Evolutionary conservation across 2,329 filamentous ascomycete species (phyloP).

Genomic region (Aureobasidium uvarum): DNA sequence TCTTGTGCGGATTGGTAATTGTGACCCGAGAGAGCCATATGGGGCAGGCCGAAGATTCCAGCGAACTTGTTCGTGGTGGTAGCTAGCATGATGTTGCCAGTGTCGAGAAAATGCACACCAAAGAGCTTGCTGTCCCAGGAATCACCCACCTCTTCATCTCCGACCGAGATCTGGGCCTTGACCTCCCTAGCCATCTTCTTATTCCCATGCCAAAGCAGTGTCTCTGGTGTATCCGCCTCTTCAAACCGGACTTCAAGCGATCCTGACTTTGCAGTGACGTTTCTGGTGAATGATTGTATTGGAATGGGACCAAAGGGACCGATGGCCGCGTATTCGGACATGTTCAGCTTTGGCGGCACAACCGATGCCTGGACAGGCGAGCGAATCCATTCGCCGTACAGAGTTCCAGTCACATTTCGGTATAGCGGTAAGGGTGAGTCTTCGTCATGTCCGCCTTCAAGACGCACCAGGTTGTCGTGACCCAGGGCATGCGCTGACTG

Average conservation of each 20-base stretch:
- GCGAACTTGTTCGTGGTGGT: constrained; percentile 90
- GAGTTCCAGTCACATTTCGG: constrained; percentile 72
- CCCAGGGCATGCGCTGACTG: constrained; percentile 49
- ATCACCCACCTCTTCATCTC: constrained; percentile 68
- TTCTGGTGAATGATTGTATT: constrained; percentile 65
- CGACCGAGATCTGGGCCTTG: constrained; percentile 66
- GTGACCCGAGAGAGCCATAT: constrained; percentile 64
- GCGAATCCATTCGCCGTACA: constrained; percentile 73
- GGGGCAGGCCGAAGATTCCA: constrained; percentile 86
- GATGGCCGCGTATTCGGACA: constrained; percentile 59
- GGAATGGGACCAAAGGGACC: constrained; percentile 61
- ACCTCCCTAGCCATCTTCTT: constrained; percentile 60
- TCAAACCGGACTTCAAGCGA: constrained; percentile 68
- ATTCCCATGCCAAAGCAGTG: constrained; percentile 37
- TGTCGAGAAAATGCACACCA: constrained; percentile 81
- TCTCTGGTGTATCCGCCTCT: constrained; percentile 47
- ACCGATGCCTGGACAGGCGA: constrained; percentile 51
- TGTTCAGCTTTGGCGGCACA: constrained; percentile 47
- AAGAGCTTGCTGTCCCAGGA: constrained; percentile 77
- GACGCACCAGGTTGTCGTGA: constrained; percentile 34
- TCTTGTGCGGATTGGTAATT: constrained; percentile 50
- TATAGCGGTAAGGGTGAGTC: constrained; percentile 59
- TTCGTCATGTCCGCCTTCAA: constrained; percentile 42
- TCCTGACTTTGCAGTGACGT: constrained; percentile 72
- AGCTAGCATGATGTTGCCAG: constrained; percentile 75